Evolutionary conservation across 2,329 filamentous ascomycete genomes (phyloP), one percentile per base, ranked within the genome.

Genomic region (Westerdykella sp.): DNA sequence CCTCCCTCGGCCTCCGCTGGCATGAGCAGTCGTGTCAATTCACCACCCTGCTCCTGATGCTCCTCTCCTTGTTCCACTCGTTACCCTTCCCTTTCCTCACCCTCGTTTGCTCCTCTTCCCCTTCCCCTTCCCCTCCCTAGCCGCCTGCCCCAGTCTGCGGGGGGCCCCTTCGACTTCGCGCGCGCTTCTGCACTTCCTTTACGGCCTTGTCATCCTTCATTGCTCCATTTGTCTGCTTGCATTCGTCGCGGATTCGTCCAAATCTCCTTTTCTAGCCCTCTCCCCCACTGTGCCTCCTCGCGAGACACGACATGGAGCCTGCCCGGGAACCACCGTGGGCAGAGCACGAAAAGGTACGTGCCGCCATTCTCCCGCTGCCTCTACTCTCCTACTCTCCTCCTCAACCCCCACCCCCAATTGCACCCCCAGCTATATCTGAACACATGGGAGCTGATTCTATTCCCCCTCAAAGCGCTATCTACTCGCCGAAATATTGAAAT

Each of bases 401-500:
- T 21, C 42, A 46, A 46, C 38, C 41, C 21, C 32, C 28, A 39
- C 40, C 42, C 37, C 21, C 38, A 14, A 13, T 9, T 18, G 13
- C 10, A 35, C n/a, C 21, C 31, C 40, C 42, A 23, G 21, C 30
- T 25, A 36, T 16, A 44, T 40, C 28, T 21, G 18, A 21, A 6
- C 18, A 21, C 6, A 21, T 21, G 4, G 18, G 13, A 50, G 38
- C 48, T 46, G 43, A 54, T 50, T 43, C 18, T 44, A 42, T 23
- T 41, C 14, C 32, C 18, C 25, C 25, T 42, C 54, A 38, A 46
- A 56, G 61, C 54, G 66, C 46, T 69, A 70, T 54, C 59, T 78
- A 44, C 68, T 78, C 50, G 70, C 74, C 53, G 75, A 78, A 56
- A 71, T 74, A 49, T 65, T 78, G 51, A 78, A 75, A 57, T 65